A percentile compares a stretch with the other conserved stretches of the same genome.
These are phyloP conservation scores for Arthrinium puccinioides DNA, from an alignment of 2,329 filamentous ascomycete genomes.

Conservation along the genomic window DNA sequence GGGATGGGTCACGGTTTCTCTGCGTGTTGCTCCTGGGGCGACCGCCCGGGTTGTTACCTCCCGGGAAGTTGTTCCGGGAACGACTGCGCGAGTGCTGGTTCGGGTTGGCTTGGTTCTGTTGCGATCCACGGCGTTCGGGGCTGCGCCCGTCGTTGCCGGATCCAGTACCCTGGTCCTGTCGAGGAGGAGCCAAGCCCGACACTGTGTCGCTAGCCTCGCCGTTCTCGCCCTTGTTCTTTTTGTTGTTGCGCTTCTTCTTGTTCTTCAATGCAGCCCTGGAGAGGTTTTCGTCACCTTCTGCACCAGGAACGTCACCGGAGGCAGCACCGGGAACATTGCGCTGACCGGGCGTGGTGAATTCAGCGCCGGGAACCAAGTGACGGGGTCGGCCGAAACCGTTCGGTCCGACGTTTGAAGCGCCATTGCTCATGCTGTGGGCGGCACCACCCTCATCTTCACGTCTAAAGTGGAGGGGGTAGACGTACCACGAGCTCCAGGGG, in stretches of 20 bases:
- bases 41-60: constrained; percentile 32
- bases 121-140: constrained; percentile 57
- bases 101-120: constrained; percentile 38
- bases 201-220: constrained; percentile 36
- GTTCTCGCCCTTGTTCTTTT: constrained; percentile 79
- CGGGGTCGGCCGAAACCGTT: constrained; percentile 76
- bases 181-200: constrained; percentile 38
- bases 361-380: constrained; percentile 81
- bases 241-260: constrained; percentile 93
- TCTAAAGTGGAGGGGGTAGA: constrained; percentile 88
- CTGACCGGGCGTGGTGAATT: constrained; percentile 53
- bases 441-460: constrained; percentile 94
- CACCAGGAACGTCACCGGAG: constrained; percentile 52
- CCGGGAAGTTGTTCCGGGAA: constrained; percentile 42
- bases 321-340: constrained; percentile 61
- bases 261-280: constrained; percentile 88
- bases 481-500: constrained; percentile 84
- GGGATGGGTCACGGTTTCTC: constrained; percentile 26
- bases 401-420: constrained; percentile 58
- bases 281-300: constrained; percentile 63
- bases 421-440: constrained; percentile 75
- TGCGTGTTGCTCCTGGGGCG: constrained; percentile 46
- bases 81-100: constrained; percentile 38
- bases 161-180: constrained; percentile 29
- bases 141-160: constrained; percentile 50